Base-by-base conservation (phyloP, 495 filamentous ascomycete species). In the Tuber melanosporum region DNA sequence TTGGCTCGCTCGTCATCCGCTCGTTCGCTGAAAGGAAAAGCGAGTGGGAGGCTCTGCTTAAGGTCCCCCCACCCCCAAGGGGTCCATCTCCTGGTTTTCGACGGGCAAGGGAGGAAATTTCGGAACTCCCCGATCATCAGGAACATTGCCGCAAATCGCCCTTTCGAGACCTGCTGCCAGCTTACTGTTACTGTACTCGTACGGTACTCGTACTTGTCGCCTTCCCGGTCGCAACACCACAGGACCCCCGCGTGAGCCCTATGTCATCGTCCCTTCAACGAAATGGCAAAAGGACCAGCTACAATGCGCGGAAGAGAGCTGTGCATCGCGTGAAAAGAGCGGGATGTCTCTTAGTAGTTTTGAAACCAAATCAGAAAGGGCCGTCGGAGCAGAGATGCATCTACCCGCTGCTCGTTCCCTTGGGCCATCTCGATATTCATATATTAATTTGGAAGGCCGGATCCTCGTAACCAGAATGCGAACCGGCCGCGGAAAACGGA, bases 371-470 rank as follows among this genome's bases (percentile, higher is more conserved):
- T 66, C 57, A 66, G 57, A 66, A 66, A 32, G 57, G 57, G 57
- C 57, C 57, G 57, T 66, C 57, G 57, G 57, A 66, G 57, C 57
- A 32, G 57, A 66, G 57, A 66, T 66, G 57, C 12, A 66, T 32
- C 57, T 66, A 66, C 5, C 57, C 57, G 57, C 57, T 66, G 57
- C 57, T 66, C 10, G 26, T 66, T 66, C 26, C n/a, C 57, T 66
- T 66, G n/a, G 57, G 57, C n/a, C 57, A 66, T 66, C 57, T 66
- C 57, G 57, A 66, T 17, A 15, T 66, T 66, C n/a, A 32, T 32
- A 66, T 66, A 66, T 66, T 66, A 66, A 32, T 32, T 66, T n/a
- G 57, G 57, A 66, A 66, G 57, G 57, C 57, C 57, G 57, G 57
- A 66, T 32, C 57, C 57, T 66, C 57, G 57, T 66, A 66, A 66